Evolutionary conservation across 202 grass and related monocot genomes (phyloP).

Genomic region (Bolboschoenoplectus hybrid): DNA sequence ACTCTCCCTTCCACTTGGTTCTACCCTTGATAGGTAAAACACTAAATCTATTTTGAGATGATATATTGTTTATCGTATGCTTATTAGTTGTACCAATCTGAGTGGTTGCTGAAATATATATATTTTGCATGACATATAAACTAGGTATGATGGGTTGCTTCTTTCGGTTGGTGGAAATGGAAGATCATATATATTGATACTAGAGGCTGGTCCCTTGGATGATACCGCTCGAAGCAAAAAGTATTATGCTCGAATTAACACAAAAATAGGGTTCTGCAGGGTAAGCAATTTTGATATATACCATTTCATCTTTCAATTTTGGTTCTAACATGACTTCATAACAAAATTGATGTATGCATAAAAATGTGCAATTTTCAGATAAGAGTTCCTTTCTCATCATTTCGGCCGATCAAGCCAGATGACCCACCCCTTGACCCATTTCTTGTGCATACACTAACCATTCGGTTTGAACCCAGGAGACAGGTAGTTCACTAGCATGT

Average conservation of each 20-base stretch:
- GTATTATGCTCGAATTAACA: conserved; percentile 90
- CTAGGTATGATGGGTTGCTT: conserved; percentile 92
- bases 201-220: conserved; percentile 89
- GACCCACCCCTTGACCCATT: conserved; percentile 94
- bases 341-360: conserved; percentile 1
- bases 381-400: conserved; percentile 95
- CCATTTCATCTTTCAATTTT: conserved; percentile 20
- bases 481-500: conserved; percentile 55
- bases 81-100: conserved; percentile 31
- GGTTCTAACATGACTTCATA: background rate
- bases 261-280: conserved; percentile 94
- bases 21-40: conserved; percentile 83
- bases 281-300: conserved; percentile 50
- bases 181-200: conserved; percentile 90
- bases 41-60: conserved; percentile 30
- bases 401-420: conserved; percentile 82
- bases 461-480: conserved; percentile 93
- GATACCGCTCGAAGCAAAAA: conserved; percentile 90
- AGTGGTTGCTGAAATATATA: conserved; percentile 29
- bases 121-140: conserved; percentile 29
- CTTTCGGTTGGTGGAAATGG: conserved; percentile 95
- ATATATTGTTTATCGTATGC: conserved; percentile 33
- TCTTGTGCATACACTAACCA: conserved; percentile 99
- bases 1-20: conserved; percentile 87
- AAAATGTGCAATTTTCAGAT: conserved; percentile 60